These are phyloP conservation scores for Venturia pyrina DNA, from an alignment of 2,329 filamentous ascomycete species.

Conservation along the genomic window DNA sequence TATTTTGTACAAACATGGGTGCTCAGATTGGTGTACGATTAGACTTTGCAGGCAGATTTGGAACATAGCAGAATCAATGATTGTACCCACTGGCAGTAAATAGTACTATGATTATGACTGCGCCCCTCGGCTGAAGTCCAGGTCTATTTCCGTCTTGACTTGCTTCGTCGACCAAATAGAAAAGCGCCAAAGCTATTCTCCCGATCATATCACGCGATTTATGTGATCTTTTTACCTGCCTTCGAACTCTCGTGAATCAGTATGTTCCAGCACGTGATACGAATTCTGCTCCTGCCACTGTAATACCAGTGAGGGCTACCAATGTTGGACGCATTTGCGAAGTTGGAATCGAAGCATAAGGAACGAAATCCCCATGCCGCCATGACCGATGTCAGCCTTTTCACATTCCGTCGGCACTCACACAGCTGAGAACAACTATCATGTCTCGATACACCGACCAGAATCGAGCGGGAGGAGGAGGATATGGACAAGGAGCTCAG, in stretches of 20 bases:
- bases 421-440: background rate
- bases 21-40: background rate
- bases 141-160: too few species aligned
- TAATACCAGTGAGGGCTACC: too few species aligned
- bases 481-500: background rate
- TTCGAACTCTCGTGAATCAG: too few species aligned
- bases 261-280: too few species aligned
- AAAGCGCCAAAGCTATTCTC: too few species aligned
- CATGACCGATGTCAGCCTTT: background rate
- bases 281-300: background rate
- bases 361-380: background rate
- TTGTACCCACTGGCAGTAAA: background rate
- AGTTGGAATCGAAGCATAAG: background rate
- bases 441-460: background rate
- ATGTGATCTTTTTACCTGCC: too few species aligned
- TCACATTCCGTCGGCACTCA: background rate
- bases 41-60: conserved; percentile 3
- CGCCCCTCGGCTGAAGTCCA: too few species aligned
- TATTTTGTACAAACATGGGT: conserved; percentile 2
- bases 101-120: too few species aligned
- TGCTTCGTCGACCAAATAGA: too few species aligned
- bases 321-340: background rate
- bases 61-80: conserved; percentile 2
- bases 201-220: too few species aligned
- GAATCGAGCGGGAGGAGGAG: background rate